Conservation (phyloP, 148 eudicot genomes). For the Diospyros lotus region DNA sequence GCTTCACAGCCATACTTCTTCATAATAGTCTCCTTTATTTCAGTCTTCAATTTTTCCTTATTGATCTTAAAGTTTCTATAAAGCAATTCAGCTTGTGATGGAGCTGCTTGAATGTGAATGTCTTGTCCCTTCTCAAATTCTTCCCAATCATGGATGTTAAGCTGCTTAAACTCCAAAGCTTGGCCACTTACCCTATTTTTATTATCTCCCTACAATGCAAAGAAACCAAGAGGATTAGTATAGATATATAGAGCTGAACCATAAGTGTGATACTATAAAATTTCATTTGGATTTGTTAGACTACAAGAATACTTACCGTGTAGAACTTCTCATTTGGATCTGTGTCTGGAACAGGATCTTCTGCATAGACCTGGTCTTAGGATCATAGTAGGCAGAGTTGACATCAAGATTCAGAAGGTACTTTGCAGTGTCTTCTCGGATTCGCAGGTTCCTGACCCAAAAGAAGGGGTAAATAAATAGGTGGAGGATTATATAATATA, state of each 20-base stretch:
- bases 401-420: constrained; percentile 77
- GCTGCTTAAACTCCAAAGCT: constrained; percentile 77
- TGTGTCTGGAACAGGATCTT: constrained; percentile 82
- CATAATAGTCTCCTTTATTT: constrained; percentile 51
- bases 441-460: constrained; percentile 54
- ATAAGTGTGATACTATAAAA: neutral
- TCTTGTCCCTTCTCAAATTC: constrained; percentile 85
- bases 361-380: constrained; percentile 91
- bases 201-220: constrained; percentile 57
- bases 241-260: neutral
- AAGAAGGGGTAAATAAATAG: neutral
- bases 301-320: constrained; percentile 33
- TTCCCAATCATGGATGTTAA: constrained; percentile 78
- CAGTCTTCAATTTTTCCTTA: constrained; percentile 64
- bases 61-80: constrained; percentile 61
- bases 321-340: constrained; percentile 78
- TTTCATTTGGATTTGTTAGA: neutral
- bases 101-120: constrained; percentile 85
- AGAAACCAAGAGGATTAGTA: neutral
- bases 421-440: constrained; percentile 78
- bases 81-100: constrained; percentile 77
- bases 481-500: too few species aligned
- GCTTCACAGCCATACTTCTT: constrained; percentile 85
- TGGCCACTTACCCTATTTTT: constrained; percentile 73
- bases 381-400: constrained; percentile 75